Base-by-base conservation (phyloP, 441 rosid genomes). In the Daphne laureola region DNA sequence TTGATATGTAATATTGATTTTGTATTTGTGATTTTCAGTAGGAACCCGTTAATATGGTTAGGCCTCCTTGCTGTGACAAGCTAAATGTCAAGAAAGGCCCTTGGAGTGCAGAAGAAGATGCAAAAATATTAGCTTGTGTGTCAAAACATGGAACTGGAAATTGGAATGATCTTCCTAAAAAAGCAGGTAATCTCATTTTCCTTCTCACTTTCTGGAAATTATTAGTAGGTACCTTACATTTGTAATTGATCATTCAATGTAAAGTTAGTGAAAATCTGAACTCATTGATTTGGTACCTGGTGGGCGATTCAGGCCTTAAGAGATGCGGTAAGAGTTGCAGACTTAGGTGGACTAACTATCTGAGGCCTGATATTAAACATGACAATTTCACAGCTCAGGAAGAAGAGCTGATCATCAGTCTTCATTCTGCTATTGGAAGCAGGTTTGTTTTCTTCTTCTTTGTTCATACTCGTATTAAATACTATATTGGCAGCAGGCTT, bases 371-470 rank as follows among this genome's bases (percentile, higher is more conserved):
- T 49, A 53, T 64, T 14, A 76, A 78, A 56, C 74, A 72, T 35
- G 83, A 78, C 49, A 73, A 62, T 64, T 78, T 83, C 73, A 71
- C 85, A 26, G 62, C 70, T 47, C 79, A 80, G 62, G 90, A 83
- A 66, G 90, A 83, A 69, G 85, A 83, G 45, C 54, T 80, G 42
- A 78, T 83, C 46, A 64, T 83, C 54, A 70, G 69, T 68, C 79
- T 83, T 63, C 90, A 83, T 45, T 79, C 84, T 7, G 80, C 87
- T 46, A 78, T 78, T 17, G 90, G 87, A n/a, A 78, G 87, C 81
- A 80, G 90, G 83, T 76, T 49, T 6, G 17, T 18, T 14, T 36
- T 13, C 0, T 15, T 12, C 17, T 21, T 42, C 4, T 0, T 43
- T 27, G 5, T 27, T 31, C 36, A 31, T 1, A 31, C 9, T 31